Evolutionary conservation across 176 grass and related monocot genomes (phyloP).

Genomic region (Raddia distichophylla): DNA sequence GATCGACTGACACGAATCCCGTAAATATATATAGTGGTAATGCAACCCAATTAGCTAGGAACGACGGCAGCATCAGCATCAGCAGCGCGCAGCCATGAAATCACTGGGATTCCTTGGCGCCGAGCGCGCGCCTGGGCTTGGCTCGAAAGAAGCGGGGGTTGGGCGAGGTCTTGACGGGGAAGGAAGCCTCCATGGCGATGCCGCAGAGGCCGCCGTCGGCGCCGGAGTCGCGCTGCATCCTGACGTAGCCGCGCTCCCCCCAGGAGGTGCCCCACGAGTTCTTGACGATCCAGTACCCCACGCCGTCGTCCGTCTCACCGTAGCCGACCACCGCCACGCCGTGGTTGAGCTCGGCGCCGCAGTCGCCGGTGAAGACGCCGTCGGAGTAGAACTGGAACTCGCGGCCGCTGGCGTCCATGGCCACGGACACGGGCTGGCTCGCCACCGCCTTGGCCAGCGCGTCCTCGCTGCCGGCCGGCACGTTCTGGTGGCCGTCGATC

Average conservation of each 20-base stretch:
- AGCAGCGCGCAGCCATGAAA: not conserved
- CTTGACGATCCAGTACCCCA: constrained; percentile 74
- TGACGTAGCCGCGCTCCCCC: constrained; percentile 73
- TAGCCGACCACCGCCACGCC: constrained; percentile 83
- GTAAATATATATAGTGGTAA: not conserved
- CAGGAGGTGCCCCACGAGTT: constrained; percentile 73
- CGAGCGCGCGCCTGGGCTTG: constrained; percentile 38
- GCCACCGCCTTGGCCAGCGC: constrained; percentile 63
- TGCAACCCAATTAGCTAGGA: not conserved
- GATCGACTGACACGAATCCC: not conserved
- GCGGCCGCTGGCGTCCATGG: constrained; percentile 60
- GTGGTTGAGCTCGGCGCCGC: constrained; percentile 71
- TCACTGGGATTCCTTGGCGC: constrained; percentile 23
- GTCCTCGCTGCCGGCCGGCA: constrained; percentile 57
- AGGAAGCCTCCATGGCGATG: constrained; percentile 87
- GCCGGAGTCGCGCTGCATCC: constrained; percentile 58
- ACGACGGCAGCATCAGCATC: not conserved
- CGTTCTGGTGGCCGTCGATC: constrained; percentile 75
- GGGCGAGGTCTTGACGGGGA: constrained; percentile 64
- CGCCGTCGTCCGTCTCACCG: constrained; percentile 49
- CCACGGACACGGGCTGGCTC: constrained; percentile 75
- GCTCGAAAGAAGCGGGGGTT: constrained; percentile 41
- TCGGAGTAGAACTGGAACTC: constrained; percentile 83
- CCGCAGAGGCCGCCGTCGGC: constrained; percentile 66
- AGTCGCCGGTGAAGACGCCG: constrained; percentile 77